Conservation (phyloP, 176 grass and related monocot species). For the Cenchrus americanus region DNA sequence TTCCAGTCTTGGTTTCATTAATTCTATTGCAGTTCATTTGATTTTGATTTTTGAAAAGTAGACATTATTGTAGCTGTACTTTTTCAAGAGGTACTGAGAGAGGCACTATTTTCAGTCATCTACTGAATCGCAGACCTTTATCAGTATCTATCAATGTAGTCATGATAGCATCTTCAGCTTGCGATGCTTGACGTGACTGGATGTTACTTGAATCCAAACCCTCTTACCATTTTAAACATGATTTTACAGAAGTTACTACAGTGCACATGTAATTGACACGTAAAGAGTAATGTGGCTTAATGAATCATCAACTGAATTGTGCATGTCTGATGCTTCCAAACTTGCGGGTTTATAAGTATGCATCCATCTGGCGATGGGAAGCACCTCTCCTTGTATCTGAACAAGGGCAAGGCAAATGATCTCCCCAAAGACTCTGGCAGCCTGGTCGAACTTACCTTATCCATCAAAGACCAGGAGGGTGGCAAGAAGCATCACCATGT, state of each 20-base stretch:
- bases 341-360: not conserved
- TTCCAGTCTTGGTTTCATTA: not conserved
- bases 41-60: not conserved
- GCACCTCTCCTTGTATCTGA: not conserved
- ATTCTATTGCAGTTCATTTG: not conserved
- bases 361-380: not conserved
- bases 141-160: not conserved
- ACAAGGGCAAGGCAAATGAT: not conserved
- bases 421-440: not conserved
- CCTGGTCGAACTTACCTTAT: not conserved
- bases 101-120: not conserved
- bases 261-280: not conserved
- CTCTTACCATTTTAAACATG: not conserved
- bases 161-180: not conserved
- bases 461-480: conserved; percentile 19
- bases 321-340: not conserved
- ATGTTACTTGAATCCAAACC: not conserved
- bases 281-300: not conserved
- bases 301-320: not conserved
- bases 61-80: not conserved
- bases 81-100: not conserved
- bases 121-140: not conserved
- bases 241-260: not conserved
- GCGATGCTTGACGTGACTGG: not conserved
- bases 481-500: not conserved